These are phyloP conservation scores for Penicillium sp. DNA, from an alignment of 2,329 filamentous ascomycete genomes.

Conservation along the genomic window DNA sequence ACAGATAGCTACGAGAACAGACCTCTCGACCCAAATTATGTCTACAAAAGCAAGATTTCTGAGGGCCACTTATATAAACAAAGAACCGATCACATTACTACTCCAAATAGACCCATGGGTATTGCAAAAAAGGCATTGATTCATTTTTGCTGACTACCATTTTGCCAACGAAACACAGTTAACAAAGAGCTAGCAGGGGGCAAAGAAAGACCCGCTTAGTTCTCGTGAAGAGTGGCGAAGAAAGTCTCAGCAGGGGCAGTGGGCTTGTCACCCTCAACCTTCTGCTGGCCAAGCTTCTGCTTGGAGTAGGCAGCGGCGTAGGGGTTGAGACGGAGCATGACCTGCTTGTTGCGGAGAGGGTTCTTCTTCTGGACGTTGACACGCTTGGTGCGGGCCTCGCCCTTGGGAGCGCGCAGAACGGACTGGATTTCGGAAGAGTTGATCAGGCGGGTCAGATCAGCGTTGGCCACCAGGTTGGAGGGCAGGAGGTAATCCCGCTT, in stretches of 20 bases:
- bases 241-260: conserved; percentile 54
- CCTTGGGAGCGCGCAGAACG: conserved; percentile 88
- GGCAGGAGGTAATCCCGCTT: conserved; percentile 99
- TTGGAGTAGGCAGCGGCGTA: conserved; percentile 90
- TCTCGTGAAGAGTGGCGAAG: conserved; percentile 52
- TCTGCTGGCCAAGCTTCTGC: conserved; percentile 75
- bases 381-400: conserved; percentile 86
- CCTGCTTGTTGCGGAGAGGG: conserved; percentile 97
- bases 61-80: conserved; percentile 15
- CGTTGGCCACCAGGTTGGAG: conserved; percentile 86
- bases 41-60: conserved; percentile 4
- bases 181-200: conserved; percentile 22
- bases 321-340: conserved; percentile 96
- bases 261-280: conserved; percentile 63
- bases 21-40: not conserved
- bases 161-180: conserved; percentile 21
- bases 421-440: conserved; percentile 99
- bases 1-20: too few relatives aligned
- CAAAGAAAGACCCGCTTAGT: conserved; percentile 41
- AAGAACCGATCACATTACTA: conserved; percentile 31
- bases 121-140: conserved; percentile 33
- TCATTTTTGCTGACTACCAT: conserved; percentile 32
- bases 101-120: conserved; percentile 26
- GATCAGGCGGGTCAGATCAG: conserved; percentile 96
- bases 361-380: conserved; percentile 98